phyloP scores from a whole-genome alignment of 73 alveolate species.

The Tetrahymena elliotti region DNA sequence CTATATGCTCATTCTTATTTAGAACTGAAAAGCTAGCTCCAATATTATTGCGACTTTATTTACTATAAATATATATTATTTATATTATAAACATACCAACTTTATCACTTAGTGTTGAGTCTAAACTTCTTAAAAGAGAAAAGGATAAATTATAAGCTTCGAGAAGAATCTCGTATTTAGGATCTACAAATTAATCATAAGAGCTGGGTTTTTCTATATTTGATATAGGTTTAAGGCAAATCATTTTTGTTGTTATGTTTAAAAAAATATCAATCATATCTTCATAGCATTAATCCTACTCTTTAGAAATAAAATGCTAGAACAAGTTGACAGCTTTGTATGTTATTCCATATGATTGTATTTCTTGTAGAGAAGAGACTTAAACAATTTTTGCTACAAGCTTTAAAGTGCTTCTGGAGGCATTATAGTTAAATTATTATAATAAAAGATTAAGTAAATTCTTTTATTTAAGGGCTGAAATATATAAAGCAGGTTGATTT shows the following conservation, averaged over 20 bases:
- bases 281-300: neutral
- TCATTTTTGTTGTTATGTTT: neutral
- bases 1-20: neutral
- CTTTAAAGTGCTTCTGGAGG: neutral
- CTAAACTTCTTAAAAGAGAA: neutral
- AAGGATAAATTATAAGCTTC: neutral
- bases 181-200: neutral
- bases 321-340: neutral
- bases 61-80: neutral
- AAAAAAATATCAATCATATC: neutral
- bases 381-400: neutral
- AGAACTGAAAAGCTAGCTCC: neutral
- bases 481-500: neutral
- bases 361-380: neutral
- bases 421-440: neutral
- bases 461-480: neutral
- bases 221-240: neutral
- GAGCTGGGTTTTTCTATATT: neutral
- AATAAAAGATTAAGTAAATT: neutral
- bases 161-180: neutral
- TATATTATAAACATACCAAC: neutral
- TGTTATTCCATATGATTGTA: neutral
- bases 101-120: neutral
- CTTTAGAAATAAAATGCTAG: neutral
- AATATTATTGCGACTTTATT: neutral